Base-by-base conservation (phyloP, 140 eudicot species). In the Ambrosia hybrid region DNA sequence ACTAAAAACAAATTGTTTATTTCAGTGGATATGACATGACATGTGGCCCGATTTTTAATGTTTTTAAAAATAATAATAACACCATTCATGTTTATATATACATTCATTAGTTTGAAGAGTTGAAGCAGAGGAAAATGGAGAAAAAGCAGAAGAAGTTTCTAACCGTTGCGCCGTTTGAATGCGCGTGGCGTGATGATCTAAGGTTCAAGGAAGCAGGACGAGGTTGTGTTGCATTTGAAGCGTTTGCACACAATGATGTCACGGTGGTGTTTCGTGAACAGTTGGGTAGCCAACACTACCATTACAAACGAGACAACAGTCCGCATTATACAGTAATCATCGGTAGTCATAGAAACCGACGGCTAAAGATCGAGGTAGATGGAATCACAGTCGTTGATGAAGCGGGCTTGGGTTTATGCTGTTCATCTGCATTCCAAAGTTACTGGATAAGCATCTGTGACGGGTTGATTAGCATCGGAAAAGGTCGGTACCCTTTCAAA, bases 221-320 rank as follows among this genome's bases (percentile, higher is more conserved):
- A 73, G 99, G 99, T 34, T 94, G 99, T 57, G 96, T 94, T n/a
- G 94, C 97, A 21, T 94, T 94, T 59, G 99, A 94, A 68, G 99
- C 99, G 17, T 94, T 88, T 74, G 97, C 99, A 0, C 99, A 85
- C 81, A 94, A 94, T 26, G 99, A 94, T 76, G 99, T 94, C 38
- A 94, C 99, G 0, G 82, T 94, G 11, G 99, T 94, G 56, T 94
- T 94, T 9, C 85, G 99, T 6, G 99, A 94, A 76, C 91, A 90
- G 10, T 85, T 92, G 12, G 99, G 99, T 57, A 88, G 96, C 80
- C 97, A 91, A 60, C 96, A 94, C 75, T 94, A 94, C 74, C 99
- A 94, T 75, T 94, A 94, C 87, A 94, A 91, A 75, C 78, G 96
- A 59, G 99, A 94, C 57, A 88, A 79, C 21, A 88, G 96, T 72